Base-by-base conservation (phyloP, 1,284 basidiomycete species). In the Coriolopsis trogii region DNA sequence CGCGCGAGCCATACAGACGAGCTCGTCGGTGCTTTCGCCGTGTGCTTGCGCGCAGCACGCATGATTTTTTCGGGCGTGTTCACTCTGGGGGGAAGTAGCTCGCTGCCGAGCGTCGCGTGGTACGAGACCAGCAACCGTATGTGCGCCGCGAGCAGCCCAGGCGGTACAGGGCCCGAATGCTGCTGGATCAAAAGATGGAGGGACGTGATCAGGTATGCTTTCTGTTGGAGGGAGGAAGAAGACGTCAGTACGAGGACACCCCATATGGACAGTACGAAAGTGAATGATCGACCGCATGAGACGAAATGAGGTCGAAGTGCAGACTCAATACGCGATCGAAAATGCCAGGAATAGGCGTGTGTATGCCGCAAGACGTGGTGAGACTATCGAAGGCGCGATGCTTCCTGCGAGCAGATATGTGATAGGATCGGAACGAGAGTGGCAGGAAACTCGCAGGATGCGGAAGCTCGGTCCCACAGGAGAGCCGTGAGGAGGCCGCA, bases 1-100 rank as follows among this genome's bases (percentile, higher is more conserved):
- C 81, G 71, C 18, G 76, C 75, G 16, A 84, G 63, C 84, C 84
- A 86, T 16, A 86, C 70, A 26, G 56, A 52, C 21, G 73, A 66
- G 44, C 70, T 67, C 21, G 61, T 42, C 29, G 72, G 70, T 37
- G 61, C 62, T 12, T 46, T 53, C 16, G 67, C 62, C 13, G 74
- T 74, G 58, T 83, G 84, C 60, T 75, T 78, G 41, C 69, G 70
- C 25, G 77, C 76, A 13, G 73, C 64, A 42, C 67, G 71, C 42
- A 78, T 54, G 4, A 75, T 65, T 62, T 75, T 76, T 43, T 56
- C 60, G 2, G 61, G 50, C 24, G 53, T 58, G 50, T 60, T 55
- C 51, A 61, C 67, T 53, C 74, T 68, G 16, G 71, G 62, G 13
- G 68, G 62, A 16, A 59, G 57, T 13, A 59, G 46, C 18, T 40